A percentile compares a stretch with the other conserved stretches of the same genome.
Evolutionary conservation across 805 yeast species (phyloP).

Genomic region (Lipomyces kockii): DNA sequence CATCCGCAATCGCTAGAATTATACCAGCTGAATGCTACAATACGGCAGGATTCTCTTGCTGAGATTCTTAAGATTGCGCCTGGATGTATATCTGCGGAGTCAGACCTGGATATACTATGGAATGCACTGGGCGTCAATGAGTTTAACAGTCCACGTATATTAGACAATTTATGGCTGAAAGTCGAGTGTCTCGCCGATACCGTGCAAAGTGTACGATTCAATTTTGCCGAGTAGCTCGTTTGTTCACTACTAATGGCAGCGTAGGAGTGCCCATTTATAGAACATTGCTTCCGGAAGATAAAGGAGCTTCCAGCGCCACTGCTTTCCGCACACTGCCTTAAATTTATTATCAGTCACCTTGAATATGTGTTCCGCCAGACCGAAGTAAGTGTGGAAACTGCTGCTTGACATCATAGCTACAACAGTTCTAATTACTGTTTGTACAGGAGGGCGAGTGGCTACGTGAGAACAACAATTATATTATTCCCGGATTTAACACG

Average conservation of each 20-base stretch:
- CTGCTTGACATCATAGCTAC: not conserved
- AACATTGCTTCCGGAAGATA: conserved; percentile 22
- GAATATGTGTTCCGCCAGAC: not conserved
- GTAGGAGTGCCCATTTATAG: conserved; percentile 23
- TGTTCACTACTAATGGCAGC: not conserved
- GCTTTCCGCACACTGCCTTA: conserved; percentile 16
- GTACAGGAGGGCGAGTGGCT: not conserved
- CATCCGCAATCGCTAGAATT: conserved; percentile 9
- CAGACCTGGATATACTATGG: conserved; percentile 16
- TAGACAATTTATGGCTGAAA: conserved; percentile 19
- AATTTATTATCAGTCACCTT: conserved; percentile 17
- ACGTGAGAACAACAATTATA: not conserved
- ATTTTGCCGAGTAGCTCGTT: not conserved
- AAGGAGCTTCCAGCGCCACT: conserved; percentile 3
- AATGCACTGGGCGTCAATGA: conserved; percentile 6
- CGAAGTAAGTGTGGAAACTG: not conserved
- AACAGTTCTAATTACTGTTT: not conserved
- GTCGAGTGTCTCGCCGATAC: conserved; percentile 2
- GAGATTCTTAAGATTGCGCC: conserved; percentile 10
- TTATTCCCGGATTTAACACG: conserved; percentile 21
- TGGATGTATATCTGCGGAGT: not conserved
- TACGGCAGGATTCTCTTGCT: conserved; percentile 24
- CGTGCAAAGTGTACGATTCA: conserved; percentile 9
- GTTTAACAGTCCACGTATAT: not conserved
- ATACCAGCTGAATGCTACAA: conserved; percentile 14